Evolutionary conservation across 2,329 filamentous ascomycete species (phyloP), one percentile per base, ranked within the genome.

Genomic region (Aspergillus thermomutatus): DNA sequence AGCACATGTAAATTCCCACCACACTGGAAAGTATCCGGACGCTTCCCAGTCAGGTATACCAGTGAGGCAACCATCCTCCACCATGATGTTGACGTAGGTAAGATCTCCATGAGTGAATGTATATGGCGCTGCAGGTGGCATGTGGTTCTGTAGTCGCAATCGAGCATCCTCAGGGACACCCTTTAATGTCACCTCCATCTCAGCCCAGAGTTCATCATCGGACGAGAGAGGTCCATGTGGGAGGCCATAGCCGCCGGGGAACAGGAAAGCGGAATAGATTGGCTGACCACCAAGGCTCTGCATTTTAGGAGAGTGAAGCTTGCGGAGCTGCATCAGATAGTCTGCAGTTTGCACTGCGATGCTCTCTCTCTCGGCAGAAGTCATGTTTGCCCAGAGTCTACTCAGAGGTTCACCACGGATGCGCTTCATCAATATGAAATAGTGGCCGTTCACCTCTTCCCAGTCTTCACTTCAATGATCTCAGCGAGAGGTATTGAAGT

Each of bases 21-120:
- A 77, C 28, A 69, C 71, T n/a, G 72, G 75, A 40, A 70, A 73
- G 58, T 72, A 77, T 2, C 69, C 71, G 21, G 66, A 61, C 31
- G 54, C 60, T 62, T 77, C 74, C 75, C 71, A 78, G 49, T 78
- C 72, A 59, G 77, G 62, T 49, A 76, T 74, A 40, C 68, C 73
- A 11, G 67, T 63, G 19, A 77, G 59, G 47, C 68, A 64, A 17
- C 70, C 71, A 56, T 72, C 60, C 8, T 72, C 62, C 34, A 75
- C 71, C 53, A 79, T 75, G 51, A 78, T 75, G 49, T 77, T 78
- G 4, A 67, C 63, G 31, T 62, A 60, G 11, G 66, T 69, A 4
- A 77, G 63, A 54, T 79, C 73, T 11, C 68, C 67, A 50, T 78
- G 73, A 1, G 72, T 76, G 59, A 77, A 77, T 17, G 71, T 70